Evolutionary conservation across 208 protist species (phyloP).

Genomic region (Leishmania guyanensis): DNA sequence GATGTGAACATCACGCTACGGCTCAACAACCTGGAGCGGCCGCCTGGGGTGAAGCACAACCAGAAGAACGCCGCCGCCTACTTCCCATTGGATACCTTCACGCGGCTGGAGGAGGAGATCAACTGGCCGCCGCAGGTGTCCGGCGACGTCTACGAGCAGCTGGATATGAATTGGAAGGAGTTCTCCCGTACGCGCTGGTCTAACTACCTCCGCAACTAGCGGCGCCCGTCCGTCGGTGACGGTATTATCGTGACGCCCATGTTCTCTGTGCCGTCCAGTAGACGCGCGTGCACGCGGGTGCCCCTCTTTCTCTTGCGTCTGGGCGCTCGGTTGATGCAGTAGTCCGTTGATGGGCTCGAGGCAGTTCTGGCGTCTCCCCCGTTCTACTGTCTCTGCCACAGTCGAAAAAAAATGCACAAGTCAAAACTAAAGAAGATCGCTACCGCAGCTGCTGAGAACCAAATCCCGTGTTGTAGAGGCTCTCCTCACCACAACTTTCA

Average conservation of each 20-base stretch:
- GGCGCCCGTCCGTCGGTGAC: not conserved
- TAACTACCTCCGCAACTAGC: constrained; percentile 80
- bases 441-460: not conserved
- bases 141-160: constrained; percentile 85
- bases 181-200: constrained; percentile 92
- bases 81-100: constrained; percentile 90
- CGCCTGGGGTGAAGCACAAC: constrained; percentile 69
- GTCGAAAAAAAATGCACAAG: not conserved
- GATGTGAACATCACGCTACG: constrained; percentile 82
- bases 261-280: not conserved
- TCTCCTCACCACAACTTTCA: not conserved
- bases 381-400: not conserved
- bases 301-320: not conserved
- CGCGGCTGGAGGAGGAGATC: constrained; percentile 86
- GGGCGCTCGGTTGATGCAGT: not conserved
- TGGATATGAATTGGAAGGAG: constrained; percentile 94
- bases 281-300: not conserved
- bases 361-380: not conserved
- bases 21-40: constrained; percentile 76
- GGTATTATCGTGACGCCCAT: not conserved
- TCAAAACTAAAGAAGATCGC: not conserved
- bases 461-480: not conserved
- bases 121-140: constrained; percentile 90
- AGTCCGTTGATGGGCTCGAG: not conserved
- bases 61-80: constrained; percentile 42